phyloP scores from a whole-genome alignment of 73 alveolate species.

The Tetrahymena elliotti region DNA sequence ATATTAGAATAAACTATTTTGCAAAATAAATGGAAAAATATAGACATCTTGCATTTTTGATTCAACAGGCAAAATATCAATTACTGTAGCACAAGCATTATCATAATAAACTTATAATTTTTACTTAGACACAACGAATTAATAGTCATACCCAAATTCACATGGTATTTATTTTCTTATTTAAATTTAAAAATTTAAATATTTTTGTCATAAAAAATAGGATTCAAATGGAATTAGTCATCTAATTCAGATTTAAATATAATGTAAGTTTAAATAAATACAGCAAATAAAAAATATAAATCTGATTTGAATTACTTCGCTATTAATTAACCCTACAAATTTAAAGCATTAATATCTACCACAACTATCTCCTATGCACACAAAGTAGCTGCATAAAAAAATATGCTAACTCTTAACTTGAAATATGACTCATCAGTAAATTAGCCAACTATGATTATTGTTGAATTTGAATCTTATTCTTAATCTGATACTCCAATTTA shows the following conservation, averaged over 20 bases:
- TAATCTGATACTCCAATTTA: background rate
- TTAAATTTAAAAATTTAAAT: background rate
- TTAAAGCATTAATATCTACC: background rate
- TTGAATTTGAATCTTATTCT: background rate
- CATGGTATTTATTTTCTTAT: background rate
- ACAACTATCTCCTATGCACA: background rate
- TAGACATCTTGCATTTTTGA: background rate
- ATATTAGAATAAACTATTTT: background rate
- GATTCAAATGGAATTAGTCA: background rate
- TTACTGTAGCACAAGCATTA: background rate
- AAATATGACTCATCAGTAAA: background rate
- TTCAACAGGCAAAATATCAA: background rate
- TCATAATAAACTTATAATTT: background rate
- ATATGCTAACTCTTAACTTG: background rate
- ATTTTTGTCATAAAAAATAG: background rate
- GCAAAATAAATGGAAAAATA: background rate
- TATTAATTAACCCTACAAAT: background rate
- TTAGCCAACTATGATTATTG: background rate
- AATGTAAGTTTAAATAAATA: background rate
- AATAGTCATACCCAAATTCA: background rate
- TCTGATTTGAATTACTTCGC: background rate
- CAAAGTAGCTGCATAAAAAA: background rate
- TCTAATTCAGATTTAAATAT: background rate
- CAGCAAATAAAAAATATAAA: background rate
- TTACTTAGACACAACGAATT: background rate